Percentiles rank a stretch among this genome's conserved stretches.
Evolutionary conservation across 1,284 basidiomycete species (phyloP).

Genomic region (Trametes sp.): DNA sequence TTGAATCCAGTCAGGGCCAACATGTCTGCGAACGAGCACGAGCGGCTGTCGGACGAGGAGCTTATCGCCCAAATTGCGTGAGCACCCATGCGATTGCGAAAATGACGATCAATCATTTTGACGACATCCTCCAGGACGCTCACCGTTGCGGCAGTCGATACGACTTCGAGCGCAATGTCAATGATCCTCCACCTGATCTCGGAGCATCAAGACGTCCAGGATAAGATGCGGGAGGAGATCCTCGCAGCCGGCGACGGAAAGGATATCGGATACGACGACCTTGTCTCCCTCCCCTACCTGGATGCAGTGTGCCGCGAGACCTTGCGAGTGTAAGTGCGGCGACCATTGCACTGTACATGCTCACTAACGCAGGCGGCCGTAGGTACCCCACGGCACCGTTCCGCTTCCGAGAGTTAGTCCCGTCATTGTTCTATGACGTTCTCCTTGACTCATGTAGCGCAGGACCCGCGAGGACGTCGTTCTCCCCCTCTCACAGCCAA

Average conservation of each 20-base stretch:
- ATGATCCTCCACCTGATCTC: slow-evolving; percentile 21
- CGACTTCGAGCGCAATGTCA: slow-evolving; percentile 27
- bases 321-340: slow-evolving; percentile 28
- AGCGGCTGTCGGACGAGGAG: slow-evolving; percentile 24
- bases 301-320: slow-evolving; percentile 33
- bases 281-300: slow-evolving; percentile 29
- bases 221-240: slow-evolving; percentile 18
- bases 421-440: background rate
- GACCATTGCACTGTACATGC: too few relatives aligned
- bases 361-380: background rate
- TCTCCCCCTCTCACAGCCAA: slow-evolving; percentile 26
- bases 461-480: slow-evolving; percentile 28
- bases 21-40: slow-evolving; percentile 15
- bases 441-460: background rate
- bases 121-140: slow-evolving; percentile 12
- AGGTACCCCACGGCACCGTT: slow-evolving; percentile 27
- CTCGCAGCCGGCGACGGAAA: slow-evolving; percentile 10
- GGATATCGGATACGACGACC: slow-evolving; percentile 26
- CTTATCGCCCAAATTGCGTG: slow-evolving; percentile 30
- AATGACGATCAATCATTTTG: background rate
- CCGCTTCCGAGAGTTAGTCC: slow-evolving; percentile 25
- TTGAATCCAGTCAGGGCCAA: slow-evolving; percentile 24
- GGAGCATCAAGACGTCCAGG: slow-evolving; percentile 19
- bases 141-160: slow-evolving; percentile 26
- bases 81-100: too few relatives aligned